Evolutionary conservation across 305 asterid species (phyloP), one percentile per base, ranked within the genome.

Genomic region (Fraxinus xanthoxyloides): DNA sequence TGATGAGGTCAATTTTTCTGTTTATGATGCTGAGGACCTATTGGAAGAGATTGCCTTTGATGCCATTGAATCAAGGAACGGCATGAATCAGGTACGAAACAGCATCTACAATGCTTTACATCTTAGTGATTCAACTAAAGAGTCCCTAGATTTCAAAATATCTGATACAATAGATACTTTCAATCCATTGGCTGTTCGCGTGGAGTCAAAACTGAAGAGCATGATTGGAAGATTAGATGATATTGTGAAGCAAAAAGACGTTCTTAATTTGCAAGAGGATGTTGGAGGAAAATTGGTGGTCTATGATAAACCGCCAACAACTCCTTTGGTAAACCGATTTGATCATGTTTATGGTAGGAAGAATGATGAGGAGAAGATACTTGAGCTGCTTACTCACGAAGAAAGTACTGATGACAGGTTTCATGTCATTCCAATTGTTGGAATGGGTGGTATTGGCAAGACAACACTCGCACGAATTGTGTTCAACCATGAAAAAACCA

Each of bases 391-490:
- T 0, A 9, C 2, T 28, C 28, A 13, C 31, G 38, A 26, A 7
- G 65, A 30, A 5, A 19, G 26, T 69, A 17, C 43, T 2, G n/a
- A 3, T 7, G 32, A 13, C 5, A 81, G 24, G 28, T 77, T 88
- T 63, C 84, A 69, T 3, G 84, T 84, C 2, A 77, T 88, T 70
- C 84, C 91, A 1, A 34, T 88, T 19, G 85, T 80, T 46, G 91
- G 91, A 0, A 85, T 87, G 88, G 90, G 84, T 2, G 90, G 90
- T 23, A 82, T 87, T 43, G 90, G 90, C 1, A 85, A 87, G 84
- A 85, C 90, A 0, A 87, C 87, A 5, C 77, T 87, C 1, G 84
- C 88, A 0, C 88, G 81, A 56, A 19, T 76, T 48, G 88, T 86
- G 28, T 88, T 84, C 74, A 74, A 73, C n/a, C 81, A 82, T 23